A percentile compares a stretch with the other conserved stretches of the same genome.
Conservation (phyloP, 805 yeast species). For the Kodamaea neixiangensis region DNA sequence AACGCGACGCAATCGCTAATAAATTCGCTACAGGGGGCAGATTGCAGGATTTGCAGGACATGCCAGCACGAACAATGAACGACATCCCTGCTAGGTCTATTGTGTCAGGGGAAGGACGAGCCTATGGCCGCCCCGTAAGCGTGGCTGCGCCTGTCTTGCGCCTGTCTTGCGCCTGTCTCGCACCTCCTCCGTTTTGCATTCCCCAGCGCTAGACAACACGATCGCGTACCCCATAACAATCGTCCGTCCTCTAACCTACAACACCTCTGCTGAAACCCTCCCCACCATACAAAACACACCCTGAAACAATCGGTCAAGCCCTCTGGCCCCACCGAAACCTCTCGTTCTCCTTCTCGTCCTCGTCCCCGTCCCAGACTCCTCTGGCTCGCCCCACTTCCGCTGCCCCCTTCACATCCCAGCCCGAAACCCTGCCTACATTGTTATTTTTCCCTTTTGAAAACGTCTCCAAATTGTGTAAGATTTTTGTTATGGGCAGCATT, state of each 20-base stretch:
- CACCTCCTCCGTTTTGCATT: too few relatives aligned
- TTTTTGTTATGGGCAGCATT: conserved; percentile 2
- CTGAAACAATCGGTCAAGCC: background rate
- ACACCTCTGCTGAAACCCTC: background rate
- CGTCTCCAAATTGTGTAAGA: background rate
- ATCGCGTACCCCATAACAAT: background rate
- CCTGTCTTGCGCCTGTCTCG: background rate
- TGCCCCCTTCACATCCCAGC: background rate
- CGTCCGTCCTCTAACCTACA: background rate
- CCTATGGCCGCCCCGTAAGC: background rate
- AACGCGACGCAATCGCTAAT: background rate
- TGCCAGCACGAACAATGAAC: background rate
- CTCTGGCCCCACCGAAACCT: background rate
- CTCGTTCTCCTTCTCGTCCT: background rate
- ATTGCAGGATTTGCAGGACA: background rate
- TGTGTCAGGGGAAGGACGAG: background rate
- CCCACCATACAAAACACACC: background rate
- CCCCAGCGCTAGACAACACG: background rate
- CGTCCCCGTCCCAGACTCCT: background rate
- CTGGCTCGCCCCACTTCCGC: background rate
- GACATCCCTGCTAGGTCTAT: background rate
- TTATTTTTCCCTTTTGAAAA: background rate
- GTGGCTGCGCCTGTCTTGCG: background rate
- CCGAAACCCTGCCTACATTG: conserved; percentile 5
- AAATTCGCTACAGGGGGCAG: background rate